Conservation (phyloP, 2,329 filamentous ascomycete genomes). For the Claviceps citrina region DNA sequence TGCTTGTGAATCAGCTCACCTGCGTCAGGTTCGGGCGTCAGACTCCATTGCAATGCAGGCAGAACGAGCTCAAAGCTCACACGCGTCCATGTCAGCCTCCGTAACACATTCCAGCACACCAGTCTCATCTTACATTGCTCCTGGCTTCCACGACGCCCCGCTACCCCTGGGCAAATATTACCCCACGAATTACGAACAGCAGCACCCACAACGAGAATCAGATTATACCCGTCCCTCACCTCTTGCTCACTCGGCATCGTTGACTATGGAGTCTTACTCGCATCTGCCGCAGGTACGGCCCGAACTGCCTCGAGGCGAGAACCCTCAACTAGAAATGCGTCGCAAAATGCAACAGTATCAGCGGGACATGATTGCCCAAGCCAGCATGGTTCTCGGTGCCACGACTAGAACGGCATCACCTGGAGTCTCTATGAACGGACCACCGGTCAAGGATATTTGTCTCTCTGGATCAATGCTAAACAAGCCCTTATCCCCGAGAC, state of each 20-base stretch:
- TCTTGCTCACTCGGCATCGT: slow-evolving; percentile 15
- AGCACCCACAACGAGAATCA: slow-evolving; percentile 8
- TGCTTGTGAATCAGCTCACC: slow-evolving; percentile 25
- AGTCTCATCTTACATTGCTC: slow-evolving; percentile 35
- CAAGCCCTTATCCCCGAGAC: slow-evolving; percentile 34
- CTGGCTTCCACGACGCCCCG: slow-evolving; percentile 30
- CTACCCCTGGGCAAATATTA: slow-evolving; percentile 48
- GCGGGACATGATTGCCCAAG: slow-evolving; percentile 45
- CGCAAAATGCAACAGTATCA: slow-evolving; percentile 42
- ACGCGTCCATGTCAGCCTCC: slow-evolving; percentile 11
- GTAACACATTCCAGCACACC: slow-evolving; percentile 23
- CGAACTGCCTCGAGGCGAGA: slow-evolving; percentile 7
- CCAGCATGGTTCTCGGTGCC: slow-evolving; percentile 27
- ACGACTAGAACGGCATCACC: slow-evolving; percentile 13
- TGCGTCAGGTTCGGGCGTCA: slow-evolving; percentile 20
- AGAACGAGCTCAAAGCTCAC: slow-evolving; percentile 9
- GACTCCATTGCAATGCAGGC: slow-evolving; percentile 15
- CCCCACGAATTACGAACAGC: slow-evolving; percentile 42
- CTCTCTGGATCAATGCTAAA: slow-evolving; percentile 23
- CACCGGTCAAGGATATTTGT: slow-evolving; percentile 23
- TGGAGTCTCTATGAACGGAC: slow-evolving; percentile 19
- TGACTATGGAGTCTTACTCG: slow-evolving; percentile 21
- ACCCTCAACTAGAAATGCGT: slow-evolving; percentile 28
- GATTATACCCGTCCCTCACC: slow-evolving; percentile 8
- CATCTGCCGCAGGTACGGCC: slow-evolving; percentile 13